phyloP scores from a whole-genome alignment of 2,329 filamentous ascomycete genomes.

The Diaporthe aspalathi region DNA sequence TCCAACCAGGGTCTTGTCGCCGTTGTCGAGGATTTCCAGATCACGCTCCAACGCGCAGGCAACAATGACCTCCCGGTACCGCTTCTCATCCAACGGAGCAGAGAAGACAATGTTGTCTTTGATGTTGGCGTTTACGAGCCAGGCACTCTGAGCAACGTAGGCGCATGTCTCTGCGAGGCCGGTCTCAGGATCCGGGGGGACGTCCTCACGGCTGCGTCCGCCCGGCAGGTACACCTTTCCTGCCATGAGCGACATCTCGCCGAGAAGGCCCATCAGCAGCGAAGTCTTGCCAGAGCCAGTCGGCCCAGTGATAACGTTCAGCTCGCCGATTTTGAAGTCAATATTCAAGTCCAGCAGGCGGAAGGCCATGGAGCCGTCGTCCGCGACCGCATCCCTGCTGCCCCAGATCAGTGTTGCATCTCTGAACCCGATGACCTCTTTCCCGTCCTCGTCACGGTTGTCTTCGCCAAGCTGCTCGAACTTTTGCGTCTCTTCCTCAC shows the following conservation, averaged over 20 bases:
- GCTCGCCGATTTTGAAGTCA: slow-evolving; percentile 83
- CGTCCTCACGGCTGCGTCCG: slow-evolving; percentile 85
- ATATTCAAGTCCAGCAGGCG: slow-evolving; percentile 85
- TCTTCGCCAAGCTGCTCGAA: slow-evolving; percentile 83
- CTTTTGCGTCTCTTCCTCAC: slow-evolving; percentile 95
- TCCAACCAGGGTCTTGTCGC: slow-evolving; percentile 92
- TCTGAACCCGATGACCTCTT: slow-evolving; percentile 84
- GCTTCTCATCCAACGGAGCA: slow-evolving; percentile 79
- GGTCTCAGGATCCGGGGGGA: slow-evolving; percentile 83
- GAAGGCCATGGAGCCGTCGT: slow-evolving; percentile 79
- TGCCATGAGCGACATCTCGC: slow-evolving; percentile 90
- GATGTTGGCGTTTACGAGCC: slow-evolving; percentile 96
- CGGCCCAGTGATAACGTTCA: slow-evolving; percentile 93
- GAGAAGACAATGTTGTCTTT: slow-evolving; percentile 96
- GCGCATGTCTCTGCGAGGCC: slow-evolving; percentile 91
- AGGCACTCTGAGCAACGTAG: slow-evolving; percentile 96
- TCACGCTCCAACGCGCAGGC: slow-evolving; percentile 93
- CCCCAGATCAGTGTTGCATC: slow-evolving; percentile 93
- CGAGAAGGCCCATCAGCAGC: slow-evolving; percentile 92
- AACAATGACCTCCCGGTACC: slow-evolving; percentile 88
- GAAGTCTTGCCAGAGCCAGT: slow-evolving; percentile 97
- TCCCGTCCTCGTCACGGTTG: slow-evolving; percentile 74
- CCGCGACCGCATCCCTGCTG: slow-evolving; percentile 68
- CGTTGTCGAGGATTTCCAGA: slow-evolving; percentile 89
- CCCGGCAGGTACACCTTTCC: slow-evolving; percentile 89